Evolutionary conservation across 495 filamentous ascomycete genomes (phyloP).

Genomic region (Penicillium dipodomyicola): DNA sequence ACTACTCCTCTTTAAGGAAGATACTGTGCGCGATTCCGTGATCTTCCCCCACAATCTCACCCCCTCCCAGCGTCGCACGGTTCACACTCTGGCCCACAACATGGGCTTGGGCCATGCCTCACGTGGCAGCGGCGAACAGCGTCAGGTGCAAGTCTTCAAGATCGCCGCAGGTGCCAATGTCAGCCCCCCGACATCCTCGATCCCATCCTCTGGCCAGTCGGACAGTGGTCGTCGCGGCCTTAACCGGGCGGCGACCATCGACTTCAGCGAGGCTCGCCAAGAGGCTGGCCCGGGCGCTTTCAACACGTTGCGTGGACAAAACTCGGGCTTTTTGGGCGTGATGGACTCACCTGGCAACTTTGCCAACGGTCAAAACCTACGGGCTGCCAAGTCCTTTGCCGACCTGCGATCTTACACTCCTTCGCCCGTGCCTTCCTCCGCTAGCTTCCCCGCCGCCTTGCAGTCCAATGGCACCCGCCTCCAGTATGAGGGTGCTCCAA

Average conservation of each 20-base stretch:
- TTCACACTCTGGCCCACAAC: slow-evolving; percentile 93
- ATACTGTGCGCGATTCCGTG: slow-evolving; percentile 69
- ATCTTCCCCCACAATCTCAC: slow-evolving; percentile 79
- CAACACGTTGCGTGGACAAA: slow-evolving; percentile 72
- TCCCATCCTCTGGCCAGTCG: slow-evolving; percentile 61
- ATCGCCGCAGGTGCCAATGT: slow-evolving; percentile 58
- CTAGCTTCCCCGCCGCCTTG: slow-evolving; percentile 76
- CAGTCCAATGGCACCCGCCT: slow-evolving; percentile 64
- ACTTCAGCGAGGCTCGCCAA: slow-evolving; percentile 87
- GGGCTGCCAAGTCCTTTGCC: slow-evolving; percentile 93
- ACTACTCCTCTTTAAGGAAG: slow-evolving; percentile 83
- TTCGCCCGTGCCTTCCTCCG: slow-evolving; percentile 84
- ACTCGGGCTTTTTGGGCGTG: slow-evolving; percentile 74
- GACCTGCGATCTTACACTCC: slow-evolving; percentile 94
- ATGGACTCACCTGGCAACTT: slow-evolving; percentile 76
- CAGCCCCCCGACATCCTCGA: slow-evolving; percentile 58
- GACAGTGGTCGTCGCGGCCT: slow-evolving; percentile 77
- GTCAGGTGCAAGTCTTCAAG: slow-evolving; percentile 87
- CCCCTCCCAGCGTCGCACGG: slow-evolving; percentile 78
- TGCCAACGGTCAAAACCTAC: slow-evolving; percentile 70
- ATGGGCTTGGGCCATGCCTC: slow-evolving; percentile 89
- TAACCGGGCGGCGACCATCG: slow-evolving; percentile 94
- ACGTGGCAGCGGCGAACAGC: slow-evolving; percentile 77
- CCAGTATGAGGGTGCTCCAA: slow-evolving; percentile 58
- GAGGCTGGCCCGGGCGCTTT: slow-evolving; percentile 62